A percentile compares a stretch with the other conserved stretches of the same genome.
These are phyloP conservation scores for Pisolithus sp. DNA, from an alignment of 768 basidiomycete genomes.

Conservation along the genomic window DNA sequence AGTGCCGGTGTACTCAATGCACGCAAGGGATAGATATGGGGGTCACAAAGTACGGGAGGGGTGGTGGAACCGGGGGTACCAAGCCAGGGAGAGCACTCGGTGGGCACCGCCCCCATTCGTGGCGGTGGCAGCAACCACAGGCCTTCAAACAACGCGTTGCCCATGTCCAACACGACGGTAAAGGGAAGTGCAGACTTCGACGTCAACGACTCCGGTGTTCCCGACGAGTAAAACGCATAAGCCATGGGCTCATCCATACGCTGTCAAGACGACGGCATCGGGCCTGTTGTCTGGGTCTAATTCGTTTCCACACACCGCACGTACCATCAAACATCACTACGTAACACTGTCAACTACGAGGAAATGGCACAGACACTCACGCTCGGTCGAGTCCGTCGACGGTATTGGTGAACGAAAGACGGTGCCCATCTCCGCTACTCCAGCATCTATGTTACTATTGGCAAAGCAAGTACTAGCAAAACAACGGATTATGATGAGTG, in stretches of 20 bases:
- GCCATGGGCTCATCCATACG: constrained; percentile 73
- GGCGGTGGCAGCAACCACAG: too few relatives aligned
- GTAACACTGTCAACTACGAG: constrained; percentile 38
- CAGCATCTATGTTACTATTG: too few relatives aligned
- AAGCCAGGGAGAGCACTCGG: too few relatives aligned
- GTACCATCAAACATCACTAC: constrained; percentile 36
- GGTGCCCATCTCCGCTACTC: constrained; percentile 44
- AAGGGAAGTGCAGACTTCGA: background rate
- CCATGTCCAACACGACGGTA: background rate
- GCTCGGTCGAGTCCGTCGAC: constrained; percentile 16
- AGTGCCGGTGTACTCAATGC: too few relatives aligned
- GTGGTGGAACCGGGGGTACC: too few relatives aligned
- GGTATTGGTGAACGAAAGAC: constrained; percentile 32
- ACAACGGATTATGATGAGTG: too few relatives aligned
- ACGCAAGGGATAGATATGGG: too few relatives aligned
- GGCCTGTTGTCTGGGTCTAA: constrained; percentile 64
- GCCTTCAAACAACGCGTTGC: too few relatives aligned
- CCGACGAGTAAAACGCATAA: constrained; percentile 10
- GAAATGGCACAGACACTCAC: constrained; percentile 39
- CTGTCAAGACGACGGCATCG: constrained; percentile 74
- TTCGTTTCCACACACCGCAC: constrained; percentile 37
- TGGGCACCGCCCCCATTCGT: too few relatives aligned
- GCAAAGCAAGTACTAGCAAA: too few relatives aligned
- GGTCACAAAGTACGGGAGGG: too few relatives aligned
- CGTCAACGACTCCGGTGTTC: constrained; percentile 4